Percentiles rank a stretch among this genome's conserved stretches.
phyloP scores from a whole-genome alignment of 176 grass and related monocot species.

The Eragrostis nindensis region DNA sequence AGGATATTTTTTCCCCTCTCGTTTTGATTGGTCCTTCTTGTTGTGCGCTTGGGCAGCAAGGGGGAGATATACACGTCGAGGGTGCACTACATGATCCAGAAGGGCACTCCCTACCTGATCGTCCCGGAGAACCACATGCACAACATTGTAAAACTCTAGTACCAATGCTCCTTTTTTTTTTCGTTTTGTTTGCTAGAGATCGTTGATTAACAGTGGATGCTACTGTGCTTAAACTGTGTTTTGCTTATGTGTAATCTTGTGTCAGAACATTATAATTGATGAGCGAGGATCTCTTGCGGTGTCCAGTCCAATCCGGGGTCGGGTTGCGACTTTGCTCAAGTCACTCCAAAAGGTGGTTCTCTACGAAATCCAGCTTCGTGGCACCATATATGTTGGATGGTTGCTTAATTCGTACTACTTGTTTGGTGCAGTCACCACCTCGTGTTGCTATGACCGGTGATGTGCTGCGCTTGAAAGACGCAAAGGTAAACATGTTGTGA shows the following conservation, averaged over 20 bases:
- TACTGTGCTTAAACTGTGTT: slow-evolving; percentile 1
- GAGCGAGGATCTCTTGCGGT: slow-evolving; percentile 82
- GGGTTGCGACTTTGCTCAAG: slow-evolving; percentile 64
- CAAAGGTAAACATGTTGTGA: slow-evolving; percentile 60
- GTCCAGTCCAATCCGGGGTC: slow-evolving; percentile 60
- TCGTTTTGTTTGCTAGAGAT: neutral
- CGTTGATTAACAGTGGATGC: neutral
- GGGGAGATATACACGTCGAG: slow-evolving; percentile 75
- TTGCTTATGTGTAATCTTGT: slow-evolving; percentile 23
- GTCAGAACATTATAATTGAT: slow-evolving; percentile 78
- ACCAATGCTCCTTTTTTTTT: neutral
- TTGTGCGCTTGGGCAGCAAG: slow-evolving; percentile 50
- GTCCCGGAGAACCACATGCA: slow-evolving; percentile 68
- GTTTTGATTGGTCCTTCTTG: neutral
- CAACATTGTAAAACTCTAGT: slow-evolving; percentile 59
- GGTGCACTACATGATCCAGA: slow-evolving; percentile 84
- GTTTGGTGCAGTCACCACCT: slow-evolving; percentile 60
- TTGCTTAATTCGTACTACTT: slow-evolving; percentile 13
- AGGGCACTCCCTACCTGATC: slow-evolving; percentile 64
- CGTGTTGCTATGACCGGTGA: slow-evolving; percentile 88
- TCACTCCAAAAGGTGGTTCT: slow-evolving; percentile 60
- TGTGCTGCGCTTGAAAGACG: slow-evolving; percentile 65
- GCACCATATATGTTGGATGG: neutral
- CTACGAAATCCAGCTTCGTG: slow-evolving; percentile 5
- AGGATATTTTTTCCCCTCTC: neutral